Base-by-base conservation (phyloP, 345 rosid genomes). In the Balakata baccata region DNA sequence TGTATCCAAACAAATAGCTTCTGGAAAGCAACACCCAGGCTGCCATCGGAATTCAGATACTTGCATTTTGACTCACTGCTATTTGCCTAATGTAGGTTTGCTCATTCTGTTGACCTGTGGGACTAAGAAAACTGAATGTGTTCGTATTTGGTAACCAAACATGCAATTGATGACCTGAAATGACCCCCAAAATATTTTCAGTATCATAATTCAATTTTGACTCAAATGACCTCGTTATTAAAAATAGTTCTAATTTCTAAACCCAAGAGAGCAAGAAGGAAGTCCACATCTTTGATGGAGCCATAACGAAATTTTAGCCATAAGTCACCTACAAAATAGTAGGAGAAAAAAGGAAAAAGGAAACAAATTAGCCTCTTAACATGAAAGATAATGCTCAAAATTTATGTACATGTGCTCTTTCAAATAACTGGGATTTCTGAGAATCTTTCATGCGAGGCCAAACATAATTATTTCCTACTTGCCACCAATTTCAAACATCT, bases 261-360 rank as follows among this genome's bases (percentile, higher is more conserved):
- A 66, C 6, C 56, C 70, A 66, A 65, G 54, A 66, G 52, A 47
- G 70, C 18, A 23, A 12, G 56, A 23, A 66, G 56, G 5, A 22
- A 56, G 70, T 66, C 54, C 38, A 16, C 70, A 66, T 66, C 38
- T 66, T 22, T 66, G 70, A 66, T 66, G 70, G 68, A 56, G 70
- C 70, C 56, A 47, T 47, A 49, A 37, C 45, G 69, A 49, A 49
- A 66, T 56, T 66, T 66, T 47, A 66, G 70, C 56, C 56, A 66
- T 66, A 56, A 66, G 22, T 46, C 70, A 66, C 70, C 70, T 46
- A 66, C 70, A 66, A 66, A 23, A 47, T 47, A 66, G 39, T 6
- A 54, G n/a, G 2, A 13, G 38, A 16, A 47, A 12, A 45, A 66
- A 46, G 18, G n/a, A 9, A 47, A 47, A 22, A 47, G 13, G 37